Conservation (phyloP, 192 early-diverging fungal genomes). For the Backusella liffmaniae region DNA sequence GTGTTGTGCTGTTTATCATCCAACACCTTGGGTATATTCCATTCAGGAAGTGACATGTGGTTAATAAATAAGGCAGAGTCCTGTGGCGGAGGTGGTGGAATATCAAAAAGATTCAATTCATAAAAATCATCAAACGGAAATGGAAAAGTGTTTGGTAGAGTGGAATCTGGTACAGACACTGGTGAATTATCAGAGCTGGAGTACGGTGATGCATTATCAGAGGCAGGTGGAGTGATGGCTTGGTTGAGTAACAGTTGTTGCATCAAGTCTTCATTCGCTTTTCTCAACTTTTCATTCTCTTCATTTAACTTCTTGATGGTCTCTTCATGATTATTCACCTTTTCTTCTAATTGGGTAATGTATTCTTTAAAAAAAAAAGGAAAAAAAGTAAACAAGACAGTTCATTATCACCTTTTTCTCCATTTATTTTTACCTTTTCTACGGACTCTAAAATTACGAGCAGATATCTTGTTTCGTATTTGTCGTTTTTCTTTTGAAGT, state of each 20-base stretch:
- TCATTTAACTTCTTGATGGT: conserved; percentile 1
- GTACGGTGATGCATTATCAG: neutral
- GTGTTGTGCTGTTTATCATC: conserved; percentile 4
- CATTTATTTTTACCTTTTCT: conserved; percentile 51
- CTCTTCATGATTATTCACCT: conserved; percentile 12
- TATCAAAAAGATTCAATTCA: conserved; percentile 5
- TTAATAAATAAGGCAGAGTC: neutral
- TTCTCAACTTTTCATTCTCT: neutral
- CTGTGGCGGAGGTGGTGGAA: neutral
- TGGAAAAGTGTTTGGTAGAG: neutral
- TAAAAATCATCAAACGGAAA: neutral
- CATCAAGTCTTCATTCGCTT: conserved; percentile 7
- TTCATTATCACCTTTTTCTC: neutral
- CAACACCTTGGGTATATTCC: conserved; percentile 11
- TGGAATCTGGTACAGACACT: neutral
- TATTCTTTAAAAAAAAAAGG: conserved; percentile 9
- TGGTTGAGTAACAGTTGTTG: neutral
- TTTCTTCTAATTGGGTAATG: conserved; percentile 22
- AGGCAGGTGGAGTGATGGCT: neutral
- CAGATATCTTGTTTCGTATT: conserved; percentile 77
- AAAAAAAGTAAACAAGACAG: neutral
- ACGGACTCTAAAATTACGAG: conserved; percentile 71
- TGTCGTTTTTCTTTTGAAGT: conserved; percentile 63
- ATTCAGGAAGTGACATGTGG: conserved; percentile 1
- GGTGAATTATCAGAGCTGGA: neutral